These are phyloP conservation scores for Byssoonygena ceratinophila DNA, from an alignment of 2,329 filamentous ascomycete species.

Conservation along the genomic window DNA sequence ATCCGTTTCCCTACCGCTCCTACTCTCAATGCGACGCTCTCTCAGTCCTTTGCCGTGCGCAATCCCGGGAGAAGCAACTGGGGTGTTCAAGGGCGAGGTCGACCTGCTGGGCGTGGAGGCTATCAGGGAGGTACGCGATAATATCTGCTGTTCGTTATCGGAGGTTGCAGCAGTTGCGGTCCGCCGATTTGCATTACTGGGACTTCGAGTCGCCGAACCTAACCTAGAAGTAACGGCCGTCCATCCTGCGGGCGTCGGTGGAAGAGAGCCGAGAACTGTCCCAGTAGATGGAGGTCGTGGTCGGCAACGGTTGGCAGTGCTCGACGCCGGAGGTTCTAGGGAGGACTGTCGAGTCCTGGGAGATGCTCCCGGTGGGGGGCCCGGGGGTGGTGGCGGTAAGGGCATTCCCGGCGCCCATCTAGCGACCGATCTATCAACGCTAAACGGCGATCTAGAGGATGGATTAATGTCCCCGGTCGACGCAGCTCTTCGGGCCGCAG, in stretches of 20 bases:
- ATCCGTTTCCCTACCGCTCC: constrained; percentile 44
- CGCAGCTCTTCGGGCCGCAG: constrained; percentile 35
- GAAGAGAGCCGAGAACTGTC: constrained; percentile 5
- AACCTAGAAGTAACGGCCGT: constrained; percentile 22
- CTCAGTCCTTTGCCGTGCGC: constrained; percentile 51
- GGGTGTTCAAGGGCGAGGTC: not conserved
- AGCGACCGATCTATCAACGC: constrained; percentile 22
- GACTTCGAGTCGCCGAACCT: not conserved
- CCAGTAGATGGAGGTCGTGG: constrained; percentile 6
- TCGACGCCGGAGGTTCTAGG: not conserved
- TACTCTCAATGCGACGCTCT: constrained; percentile 55
- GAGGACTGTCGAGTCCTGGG: constrained; percentile 1
- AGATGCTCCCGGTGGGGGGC: constrained; percentile 31
- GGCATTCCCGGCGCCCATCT: constrained; percentile 39
- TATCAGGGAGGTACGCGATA: not conserved
- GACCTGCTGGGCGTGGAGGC: not conserved
- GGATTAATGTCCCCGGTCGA: constrained; percentile 36
- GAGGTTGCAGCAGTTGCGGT: not conserved
- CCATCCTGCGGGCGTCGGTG: constrained; percentile 32
- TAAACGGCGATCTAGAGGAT: constrained; percentile 27
- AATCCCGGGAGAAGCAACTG: constrained; percentile 33
- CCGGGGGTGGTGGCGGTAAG: constrained; percentile 39
- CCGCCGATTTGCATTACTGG: not conserved
- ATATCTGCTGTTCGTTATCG: not conserved
- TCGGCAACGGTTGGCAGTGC: not conserved